phyloP scores from a whole-genome alignment of 2,329 filamentous ascomycete species.

The Chaetomium strumarium region DNA sequence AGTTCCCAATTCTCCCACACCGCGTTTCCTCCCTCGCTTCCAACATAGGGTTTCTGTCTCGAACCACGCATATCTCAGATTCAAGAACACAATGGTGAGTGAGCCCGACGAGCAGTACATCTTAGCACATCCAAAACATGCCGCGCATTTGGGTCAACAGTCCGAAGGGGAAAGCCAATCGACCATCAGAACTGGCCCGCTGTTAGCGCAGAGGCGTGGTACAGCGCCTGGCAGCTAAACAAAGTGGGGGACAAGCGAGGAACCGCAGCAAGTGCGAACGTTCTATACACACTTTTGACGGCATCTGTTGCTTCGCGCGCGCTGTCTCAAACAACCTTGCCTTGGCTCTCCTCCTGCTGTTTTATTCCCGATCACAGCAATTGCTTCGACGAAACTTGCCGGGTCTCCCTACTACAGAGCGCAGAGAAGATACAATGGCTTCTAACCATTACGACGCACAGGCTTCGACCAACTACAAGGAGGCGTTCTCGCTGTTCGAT shows the following conservation, averaged over 20 bases:
- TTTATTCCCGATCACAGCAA: neutral
- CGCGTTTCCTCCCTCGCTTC: neutral
- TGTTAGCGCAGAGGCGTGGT: neutral
- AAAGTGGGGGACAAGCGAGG: neutral
- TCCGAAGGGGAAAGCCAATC: neutral
- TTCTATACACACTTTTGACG: neutral
- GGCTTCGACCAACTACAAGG: slow-evolving; percentile 97
- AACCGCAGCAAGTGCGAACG: neutral
- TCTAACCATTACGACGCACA: slow-evolving; percentile 51
- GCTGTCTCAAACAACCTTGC: neutral
- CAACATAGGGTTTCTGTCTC: too few relatives aligned
- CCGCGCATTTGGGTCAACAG: neutral
- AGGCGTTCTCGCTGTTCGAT: slow-evolving; percentile 99
- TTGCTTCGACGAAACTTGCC: neutral
- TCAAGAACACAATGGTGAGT: slow-evolving; percentile 11
- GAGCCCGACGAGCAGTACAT: neutral
- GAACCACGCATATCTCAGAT: neutral
- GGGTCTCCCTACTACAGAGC: neutral
- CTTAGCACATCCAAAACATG: neutral
- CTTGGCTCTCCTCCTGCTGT: neutral
- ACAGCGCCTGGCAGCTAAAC: neutral
- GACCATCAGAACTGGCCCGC: neutral
- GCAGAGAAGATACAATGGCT: slow-evolving; percentile 33
- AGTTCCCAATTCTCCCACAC: too few relatives aligned
- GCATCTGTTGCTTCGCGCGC: neutral